These are phyloP conservation scores for Erythrophleum fordii DNA, from an alignment of 306 rosid genomes.

Conservation along the genomic window DNA sequence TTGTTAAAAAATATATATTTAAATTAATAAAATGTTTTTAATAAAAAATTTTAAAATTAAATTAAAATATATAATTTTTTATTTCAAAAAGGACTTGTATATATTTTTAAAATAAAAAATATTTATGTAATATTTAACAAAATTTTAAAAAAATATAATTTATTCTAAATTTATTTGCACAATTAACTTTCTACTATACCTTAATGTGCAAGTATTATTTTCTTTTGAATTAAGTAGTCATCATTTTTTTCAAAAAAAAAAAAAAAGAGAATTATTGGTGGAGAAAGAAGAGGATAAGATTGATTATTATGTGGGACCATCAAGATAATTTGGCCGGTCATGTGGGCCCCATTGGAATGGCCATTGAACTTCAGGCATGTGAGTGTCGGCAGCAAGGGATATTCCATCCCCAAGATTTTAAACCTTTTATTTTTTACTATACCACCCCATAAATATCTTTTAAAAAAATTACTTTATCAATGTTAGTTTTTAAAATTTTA, in stretches of 20 bases:
- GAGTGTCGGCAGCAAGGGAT: slow-evolving; percentile 46
- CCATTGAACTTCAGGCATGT: background rate
- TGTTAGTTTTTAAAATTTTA: no score
- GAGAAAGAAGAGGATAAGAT: background rate
- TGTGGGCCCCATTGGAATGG: no score
- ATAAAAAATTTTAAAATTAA: no score
- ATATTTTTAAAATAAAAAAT: no score
- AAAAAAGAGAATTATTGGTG: background rate
- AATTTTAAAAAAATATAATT: no score
- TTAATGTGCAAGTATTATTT: background rate
- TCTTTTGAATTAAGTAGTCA: background rate
- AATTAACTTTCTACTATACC: background rate
- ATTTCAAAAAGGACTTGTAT: no score
- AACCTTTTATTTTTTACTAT: background rate
- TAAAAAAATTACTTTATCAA: no score
- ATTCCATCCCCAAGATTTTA: slow-evolving; percentile 2
- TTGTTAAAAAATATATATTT: no score
- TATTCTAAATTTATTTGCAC: background rate
- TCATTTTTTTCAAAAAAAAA: background rate
- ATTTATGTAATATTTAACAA: no score
- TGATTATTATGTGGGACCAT: background rate
- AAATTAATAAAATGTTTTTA: no score
- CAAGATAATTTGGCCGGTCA: slow-evolving; percentile 34
- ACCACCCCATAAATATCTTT: background rate
- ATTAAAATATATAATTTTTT: no score